Base-by-base conservation (phyloP, 495 filamentous ascomycete genomes). In the Friedmanniomyces endolithicus region DNA sequence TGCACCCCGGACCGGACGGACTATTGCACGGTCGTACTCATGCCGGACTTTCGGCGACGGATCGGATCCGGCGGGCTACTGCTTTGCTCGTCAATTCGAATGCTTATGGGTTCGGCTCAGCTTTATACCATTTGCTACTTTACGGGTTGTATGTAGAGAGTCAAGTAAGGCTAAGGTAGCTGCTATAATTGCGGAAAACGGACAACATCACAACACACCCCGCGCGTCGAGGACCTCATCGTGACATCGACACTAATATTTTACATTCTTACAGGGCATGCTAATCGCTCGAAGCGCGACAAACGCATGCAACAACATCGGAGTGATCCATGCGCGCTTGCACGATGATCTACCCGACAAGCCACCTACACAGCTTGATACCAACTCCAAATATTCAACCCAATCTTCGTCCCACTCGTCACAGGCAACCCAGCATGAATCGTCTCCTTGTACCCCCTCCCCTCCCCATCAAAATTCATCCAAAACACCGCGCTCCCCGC, bases 311-410 rank as follows among this genome's bases (percentile, higher is more conserved):
- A n/a, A n/a, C n/a, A n/a, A n/a, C n/a, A n/a, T n/a, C n/a, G n/a
- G n/a, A n/a, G n/a, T n/a, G n/a, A n/a, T n/a, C n/a, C n/a, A n/a
- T n/a, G n/a, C n/a, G n/a, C n/a, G n/a, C n/a, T n/a, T n/a, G n/a
- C n/a, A n/a, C n/a, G n/a, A n/a, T n/a, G n/a, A n/a, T n/a, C n/a
- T n/a, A n/a, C n/a, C n/a, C n/a, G n/a, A n/a, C n/a, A n/a, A n/a
- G n/a, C n/a, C n/a, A n/a, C n/a, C n/a, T n/a, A 20, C 17, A 46
- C 54, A 4, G 45, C 47, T 23, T 70, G 67, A 58, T 65, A 67
- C 67, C 67, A 70, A 53, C 65, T 82, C 84, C 84, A 89, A 62
- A 88, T 84, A 71, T 89, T 89, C 80, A 89, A 75, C n/a, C 84
- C 85, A 49, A 87, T 75, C 74, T 89, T 89, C 50, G 68, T 75